Base-by-base conservation (phyloP, 805 yeast genomes). In the Candida vartiovaarae region DNA sequence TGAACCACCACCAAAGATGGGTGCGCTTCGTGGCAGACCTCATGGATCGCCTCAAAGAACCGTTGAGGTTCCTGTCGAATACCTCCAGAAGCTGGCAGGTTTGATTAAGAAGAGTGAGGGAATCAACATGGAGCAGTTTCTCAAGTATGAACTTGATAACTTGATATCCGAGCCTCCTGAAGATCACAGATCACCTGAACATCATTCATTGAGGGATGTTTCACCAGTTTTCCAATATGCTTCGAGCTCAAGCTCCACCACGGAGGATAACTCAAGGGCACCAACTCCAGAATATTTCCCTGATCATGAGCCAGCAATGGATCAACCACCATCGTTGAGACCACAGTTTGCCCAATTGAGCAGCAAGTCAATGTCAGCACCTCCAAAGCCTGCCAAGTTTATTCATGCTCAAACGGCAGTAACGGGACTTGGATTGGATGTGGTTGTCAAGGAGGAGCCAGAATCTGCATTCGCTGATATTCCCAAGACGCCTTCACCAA, bases 401-500 rank as follows among this genome's bases (percentile, higher is more conserved):
- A 39, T 46, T 32, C 48, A 45, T 26, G 39, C 49, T 3, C 26
- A 31, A 28, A 32, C 38, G 10, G 23, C 49, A 3, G 31, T 44
- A 4, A 42, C 47, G 35, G 56, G 56, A 2, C 38, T 53, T 8
- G 53, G 48, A 3, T 31, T 40, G 4, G 34, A 25, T 23, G 40
- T 29, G 11, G 47, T 42, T 3, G 36, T 39, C 30, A 44, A 24
- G 6, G 45, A 60, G 7, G 61, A 60, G 8, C 59, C 60, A 8
- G 72, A 64, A 31, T 62, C 62, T 34, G 62, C 64, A 42, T 60
- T 57, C 34, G 61, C 52, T 8, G 61, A 65, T 5, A 64, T 55
- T 11, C 62, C 65, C 36, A 66, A 67, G 37, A 63, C 70, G 1
- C 68, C 66, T 26, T 75, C 78, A 0, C 78, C 80, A 40, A 67